Evolutionary conservation across 192 early-diverging fungal genomes (phyloP).

Genomic region (Kickxella alabastrina): DNA sequence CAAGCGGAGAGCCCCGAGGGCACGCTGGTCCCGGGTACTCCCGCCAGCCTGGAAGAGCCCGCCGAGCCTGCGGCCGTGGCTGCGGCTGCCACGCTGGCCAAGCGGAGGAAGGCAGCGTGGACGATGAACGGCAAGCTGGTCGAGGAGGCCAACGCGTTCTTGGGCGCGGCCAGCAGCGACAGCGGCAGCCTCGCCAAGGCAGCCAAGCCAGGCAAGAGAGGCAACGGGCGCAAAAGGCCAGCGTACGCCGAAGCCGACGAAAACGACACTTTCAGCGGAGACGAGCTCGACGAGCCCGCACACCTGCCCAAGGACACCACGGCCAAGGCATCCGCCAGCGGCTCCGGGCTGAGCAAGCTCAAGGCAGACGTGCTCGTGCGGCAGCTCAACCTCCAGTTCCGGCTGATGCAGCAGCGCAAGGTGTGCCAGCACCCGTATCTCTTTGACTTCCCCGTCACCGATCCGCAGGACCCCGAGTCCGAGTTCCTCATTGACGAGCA

Average conservation of each 20-base stretch:
- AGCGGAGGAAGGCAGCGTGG: too few relatives aligned
- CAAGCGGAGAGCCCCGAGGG: neutral
- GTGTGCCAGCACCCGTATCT: conserved; percentile 96
- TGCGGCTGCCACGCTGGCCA: too few relatives aligned
- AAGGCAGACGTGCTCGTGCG: conserved; percentile 48
- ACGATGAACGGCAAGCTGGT: too few relatives aligned
- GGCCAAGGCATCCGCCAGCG: conserved; percentile 33
- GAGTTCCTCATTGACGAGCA: conserved; percentile 57
- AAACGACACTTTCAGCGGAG: neutral
- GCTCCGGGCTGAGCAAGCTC: conserved; percentile 24
- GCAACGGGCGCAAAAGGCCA: too few relatives aligned
- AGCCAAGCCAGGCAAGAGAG: neutral
- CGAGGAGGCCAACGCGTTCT: neutral
- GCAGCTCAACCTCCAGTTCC: conserved; percentile 72
- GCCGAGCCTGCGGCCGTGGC: neutral
- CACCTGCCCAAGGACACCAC: neutral
- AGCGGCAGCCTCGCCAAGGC: neutral
- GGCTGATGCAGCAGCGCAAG: conserved; percentile 89
- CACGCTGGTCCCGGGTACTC: conserved; percentile 24
- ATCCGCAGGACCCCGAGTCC: conserved; percentile 55
- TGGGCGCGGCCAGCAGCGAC: neutral
- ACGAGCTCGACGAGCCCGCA: conserved; percentile 25
- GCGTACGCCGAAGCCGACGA: neutral
- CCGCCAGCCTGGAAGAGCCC: conserved; percentile 1
- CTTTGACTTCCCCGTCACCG: conserved; percentile 69